Conservation (phyloP, 495 filamentous ascomycete genomes). For the Penicillium canariense region DNA sequence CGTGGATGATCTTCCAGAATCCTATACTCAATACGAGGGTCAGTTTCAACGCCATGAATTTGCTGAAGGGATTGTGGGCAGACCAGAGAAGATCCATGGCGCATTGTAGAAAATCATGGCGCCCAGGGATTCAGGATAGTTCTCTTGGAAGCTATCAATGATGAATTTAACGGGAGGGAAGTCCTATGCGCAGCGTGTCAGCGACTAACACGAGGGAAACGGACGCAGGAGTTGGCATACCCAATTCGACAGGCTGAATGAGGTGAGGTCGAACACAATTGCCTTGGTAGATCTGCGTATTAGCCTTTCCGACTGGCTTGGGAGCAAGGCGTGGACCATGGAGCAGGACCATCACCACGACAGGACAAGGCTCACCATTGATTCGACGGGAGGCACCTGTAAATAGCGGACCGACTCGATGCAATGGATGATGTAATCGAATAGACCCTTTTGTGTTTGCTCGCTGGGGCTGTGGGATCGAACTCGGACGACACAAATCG, state of each 20-base stretch:
- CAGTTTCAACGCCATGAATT: background rate
- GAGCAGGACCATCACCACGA: background rate
- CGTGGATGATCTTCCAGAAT: slow-evolving; percentile 81
- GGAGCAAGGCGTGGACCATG: background rate
- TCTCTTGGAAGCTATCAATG: slow-evolving; percentile 94
- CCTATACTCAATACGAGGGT: slow-evolving; percentile 34
- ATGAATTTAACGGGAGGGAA: slow-evolving; percentile 94
- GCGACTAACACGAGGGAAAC: background rate
- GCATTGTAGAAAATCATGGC: slow-evolving; percentile 88
- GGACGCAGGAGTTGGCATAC: slow-evolving; percentile 37
- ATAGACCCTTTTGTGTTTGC: slow-evolving; percentile 73
- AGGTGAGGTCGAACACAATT: slow-evolving; percentile 91
- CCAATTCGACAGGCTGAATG: slow-evolving; percentile 89
- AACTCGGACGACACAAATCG: slow-evolving; percentile 77
- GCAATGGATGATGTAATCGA: slow-evolving; percentile 81
- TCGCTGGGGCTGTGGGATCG: slow-evolving; percentile 73
- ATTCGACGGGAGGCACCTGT: slow-evolving; percentile 73
- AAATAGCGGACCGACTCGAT: slow-evolving; percentile 85
- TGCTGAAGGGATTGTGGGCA: background rate
- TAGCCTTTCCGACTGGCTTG: background rate
- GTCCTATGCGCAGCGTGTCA: slow-evolving; percentile 53
- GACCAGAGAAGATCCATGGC: slow-evolving; percentile 89
- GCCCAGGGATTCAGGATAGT: slow-evolving; percentile 89
- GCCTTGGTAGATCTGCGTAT: slow-evolving; percentile 39
- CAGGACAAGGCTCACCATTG: slow-evolving; percentile 54